Evolutionary conservation across 148 eudicot genomes (phyloP), one percentile per base, ranked within the genome.

Genomic region (Chenopodium suecicum): DNA sequence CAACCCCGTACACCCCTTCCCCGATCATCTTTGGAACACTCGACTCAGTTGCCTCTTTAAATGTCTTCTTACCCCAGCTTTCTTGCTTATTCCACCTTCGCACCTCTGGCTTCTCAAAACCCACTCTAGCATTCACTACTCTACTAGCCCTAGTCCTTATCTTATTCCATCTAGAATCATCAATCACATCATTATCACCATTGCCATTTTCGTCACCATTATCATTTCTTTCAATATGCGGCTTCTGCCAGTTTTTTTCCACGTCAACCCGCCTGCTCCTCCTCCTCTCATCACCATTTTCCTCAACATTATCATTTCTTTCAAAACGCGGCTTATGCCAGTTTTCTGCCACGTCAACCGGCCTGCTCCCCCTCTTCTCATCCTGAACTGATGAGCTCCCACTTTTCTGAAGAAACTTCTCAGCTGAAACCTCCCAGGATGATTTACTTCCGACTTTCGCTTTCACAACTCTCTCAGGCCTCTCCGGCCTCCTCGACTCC

Each of bases 1-100:
- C 99, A 62, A 96, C 95, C 17, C 99, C 99, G 74, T 96, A 96
- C 44, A 96, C 78, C 37, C 95, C 95, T 84, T 96, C 98, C 56
- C 99, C 98, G 60, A 85, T 83, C 91, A 96, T 91, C 83, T 87
- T 94, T 22, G 99, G 99, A 79, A 96, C 58, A 2, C 84, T 89
- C 7, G 98, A 94, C 73, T 95, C 99, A 58, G 83, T 83, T 50
- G 94, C 97, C 84, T 95, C 98, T 84, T 85, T 91, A 89, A 84
- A 93, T 10, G 95, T 91, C 86, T 90, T 94, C 60, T 81, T 89
- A 70, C 97, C 99, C 94, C 93, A 95, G 76, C 66, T 88, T 46
- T 95, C 98, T 74, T 92, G 91, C 85, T 78, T 90, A 83, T 80
- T 79, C 90, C 91, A 94, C 73, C 85, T 91, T 52, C 79, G 87